Evolutionary conservation across 495 filamentous ascomycete species (phyloP), one percentile per base, ranked within the genome.

Genomic region (Daldinia childiae): DNA sequence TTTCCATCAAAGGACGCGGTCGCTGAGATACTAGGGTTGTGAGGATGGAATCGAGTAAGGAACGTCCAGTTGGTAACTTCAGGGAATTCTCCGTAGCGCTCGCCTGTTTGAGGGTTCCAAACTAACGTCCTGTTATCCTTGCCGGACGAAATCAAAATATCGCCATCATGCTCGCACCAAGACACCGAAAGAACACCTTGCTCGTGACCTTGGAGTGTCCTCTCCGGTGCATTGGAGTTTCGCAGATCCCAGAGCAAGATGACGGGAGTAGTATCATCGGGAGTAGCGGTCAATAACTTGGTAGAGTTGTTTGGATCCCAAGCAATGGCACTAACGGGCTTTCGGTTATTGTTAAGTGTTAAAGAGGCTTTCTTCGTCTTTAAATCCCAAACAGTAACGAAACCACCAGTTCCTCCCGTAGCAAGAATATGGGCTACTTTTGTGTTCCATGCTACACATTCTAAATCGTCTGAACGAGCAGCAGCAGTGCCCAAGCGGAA

Each of bases 21-120:
- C 6, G 95, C 95, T 27, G 95, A 90, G 64, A 98, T 86, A 72
- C 88, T 90, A 6, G 95, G 96, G 79, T 98, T 96, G 72, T 91
- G 88, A 19, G 96, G 95, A 79, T 97, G 93, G 88, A 95, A 99
- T 71, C 90, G 88, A 6, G 95, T 97, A 79, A 94, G 89, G 84
- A 98, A 99, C 1, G 94, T 97, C 95, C 96, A 98, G 79, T 98
- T 98, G 39, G 95, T 97, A 62, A 97, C 96, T 70, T 97, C 92
- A 12, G 95, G 93, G 79, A 98, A 97, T 81, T 98, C 94, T 64
- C 96, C 95, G 52, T 93, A 92, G 5, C 85, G 82, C 75, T 93
- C 88, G 51, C 94, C 94, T 5, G 90, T 96, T 72, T 95, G 92
- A 1, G 96, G 92, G 79, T 98, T 98, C 95, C 96, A 99, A 66